phyloP scores from a whole-genome alignment of 2,329 filamentous ascomycete genomes.

The Microcera coccophila region DNA sequence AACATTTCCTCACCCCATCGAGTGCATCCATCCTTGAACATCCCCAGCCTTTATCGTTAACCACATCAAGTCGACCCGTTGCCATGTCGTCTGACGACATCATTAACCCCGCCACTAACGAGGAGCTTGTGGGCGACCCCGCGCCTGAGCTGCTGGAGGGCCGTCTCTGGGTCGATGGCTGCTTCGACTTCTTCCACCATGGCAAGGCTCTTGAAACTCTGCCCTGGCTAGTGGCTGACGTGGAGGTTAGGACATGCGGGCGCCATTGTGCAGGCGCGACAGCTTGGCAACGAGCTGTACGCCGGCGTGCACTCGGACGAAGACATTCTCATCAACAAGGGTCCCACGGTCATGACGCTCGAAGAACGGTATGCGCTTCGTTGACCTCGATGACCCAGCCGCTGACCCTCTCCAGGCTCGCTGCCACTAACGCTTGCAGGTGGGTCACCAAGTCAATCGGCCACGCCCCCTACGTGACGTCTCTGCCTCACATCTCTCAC shows the following conservation, averaged over 20 bases:
- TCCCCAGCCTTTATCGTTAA: no score
- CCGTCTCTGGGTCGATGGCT: constrained; percentile 96
- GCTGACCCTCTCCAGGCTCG: constrained; percentile 53
- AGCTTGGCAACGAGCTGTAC: constrained; percentile 80
- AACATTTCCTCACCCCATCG: no score
- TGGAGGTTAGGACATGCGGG: constrained; percentile 74
- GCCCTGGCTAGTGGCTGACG: neutral
- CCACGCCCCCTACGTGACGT: constrained; percentile 89
- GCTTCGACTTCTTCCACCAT: constrained; percentile 99
- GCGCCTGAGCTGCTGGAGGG: constrained; percentile 58
- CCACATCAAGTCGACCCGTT: no score
- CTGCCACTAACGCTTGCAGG: constrained; percentile 89
- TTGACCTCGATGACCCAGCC: constrained; percentile 2
- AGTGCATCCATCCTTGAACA: no score
- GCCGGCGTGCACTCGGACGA: constrained; percentile 96
- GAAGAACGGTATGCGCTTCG: constrained; percentile 63
- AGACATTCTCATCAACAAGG: constrained; percentile 93
- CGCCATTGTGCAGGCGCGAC: constrained; percentile 92
- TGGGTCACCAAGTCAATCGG: constrained; percentile 86
- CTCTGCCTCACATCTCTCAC: constrained; percentile 87
- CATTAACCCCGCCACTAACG: neutral
- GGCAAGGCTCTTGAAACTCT: constrained; percentile 40
- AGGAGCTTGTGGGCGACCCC: constrained; percentile 40
- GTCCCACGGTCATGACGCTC: constrained; percentile 93
- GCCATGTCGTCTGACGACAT: neutral